A percentile compares a stretch with the other conserved stretches of the same genome.
Evolutionary conservation across 345 rosid genomes (phyloP).

Genomic region (Nasturtium officinale): DNA sequence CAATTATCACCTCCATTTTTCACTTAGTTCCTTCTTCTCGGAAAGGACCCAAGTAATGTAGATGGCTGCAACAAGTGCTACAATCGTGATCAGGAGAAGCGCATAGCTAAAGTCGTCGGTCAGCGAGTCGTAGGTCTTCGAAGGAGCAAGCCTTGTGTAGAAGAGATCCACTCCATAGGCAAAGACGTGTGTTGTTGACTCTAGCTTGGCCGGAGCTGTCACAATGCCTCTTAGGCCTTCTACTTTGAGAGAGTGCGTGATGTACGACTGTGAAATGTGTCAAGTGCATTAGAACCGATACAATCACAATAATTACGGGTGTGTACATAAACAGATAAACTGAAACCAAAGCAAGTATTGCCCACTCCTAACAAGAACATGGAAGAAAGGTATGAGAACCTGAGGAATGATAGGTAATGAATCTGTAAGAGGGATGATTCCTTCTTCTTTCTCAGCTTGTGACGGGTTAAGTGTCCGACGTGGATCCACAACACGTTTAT

Average conservation of each 20-base stretch:
- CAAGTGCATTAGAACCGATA: constrained; percentile 4
- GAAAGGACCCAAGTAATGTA: constrained; percentile 83
- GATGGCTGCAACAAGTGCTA: constrained; percentile 80
- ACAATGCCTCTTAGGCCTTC: constrained; percentile 84
- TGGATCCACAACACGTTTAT: constrained; percentile 93
- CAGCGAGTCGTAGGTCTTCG: constrained; percentile 94
- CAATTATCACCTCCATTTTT: constrained; percentile 83
- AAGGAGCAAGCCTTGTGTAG: constrained; percentile 89
- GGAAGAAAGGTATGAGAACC: constrained; percentile 48
- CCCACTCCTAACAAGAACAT: constrained; percentile 1
- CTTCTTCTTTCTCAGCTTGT: constrained; percentile 97
- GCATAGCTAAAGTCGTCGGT: constrained; percentile 97
- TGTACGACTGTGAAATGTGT: constrained; percentile 61
- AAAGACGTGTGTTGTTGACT: constrained; percentile 88
- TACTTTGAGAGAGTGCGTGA: constrained; percentile 80
- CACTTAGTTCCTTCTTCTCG: constrained; percentile 85
- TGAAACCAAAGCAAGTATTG: background rate
- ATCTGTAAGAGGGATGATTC: constrained; percentile 88
- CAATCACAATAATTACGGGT: background rate
- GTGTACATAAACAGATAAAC: background rate
- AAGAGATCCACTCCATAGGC: constrained; percentile 92
- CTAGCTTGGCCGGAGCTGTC: constrained; percentile 93
- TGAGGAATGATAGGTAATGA: constrained; percentile 89
- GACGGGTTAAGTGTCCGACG: constrained; percentile 92
- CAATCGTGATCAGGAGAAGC: constrained; percentile 80